These are phyloP conservation scores for Blastocystis sp. DNA, from an alignment of 352 stramenopile genomes.

Conservation along the genomic window DNA sequence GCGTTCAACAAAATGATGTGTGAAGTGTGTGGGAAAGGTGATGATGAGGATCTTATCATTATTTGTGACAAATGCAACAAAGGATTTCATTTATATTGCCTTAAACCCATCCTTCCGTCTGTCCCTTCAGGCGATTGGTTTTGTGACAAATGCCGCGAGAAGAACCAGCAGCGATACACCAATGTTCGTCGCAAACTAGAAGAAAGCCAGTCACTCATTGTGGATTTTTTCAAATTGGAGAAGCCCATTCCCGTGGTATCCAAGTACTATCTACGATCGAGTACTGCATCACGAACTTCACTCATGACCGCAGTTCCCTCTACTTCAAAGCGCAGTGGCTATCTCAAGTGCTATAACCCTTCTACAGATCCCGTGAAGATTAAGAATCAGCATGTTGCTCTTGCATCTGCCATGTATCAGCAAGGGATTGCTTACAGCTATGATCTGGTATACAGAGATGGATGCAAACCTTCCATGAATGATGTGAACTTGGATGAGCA, in stretches of 20 bases:
- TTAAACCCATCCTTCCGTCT: conserved; percentile 57
- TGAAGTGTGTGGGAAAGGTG: conserved; percentile 43
- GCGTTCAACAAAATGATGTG: conserved; percentile 27
- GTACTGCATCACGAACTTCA: background rate
- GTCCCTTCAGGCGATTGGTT: conserved; percentile 50
- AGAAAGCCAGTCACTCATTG: conserved; percentile 40
- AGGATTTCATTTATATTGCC: conserved; percentile 54
- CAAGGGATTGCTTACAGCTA: conserved; percentile 20
- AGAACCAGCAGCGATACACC: conserved; percentile 32
- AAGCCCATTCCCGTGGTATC: conserved; percentile 9
- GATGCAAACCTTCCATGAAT: conserved; percentile 10
- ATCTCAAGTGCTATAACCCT: background rate
- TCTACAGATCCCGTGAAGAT: conserved; percentile 36
- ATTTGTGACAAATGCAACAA: conserved; percentile 60
- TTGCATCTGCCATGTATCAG: conserved; percentile 34
- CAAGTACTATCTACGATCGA: conserved; percentile 5
- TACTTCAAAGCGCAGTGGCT: background rate
- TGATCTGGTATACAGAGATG: conserved; percentile 15
- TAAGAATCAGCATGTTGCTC: conserved; percentile 37
- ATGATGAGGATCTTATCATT: conserved; percentile 49
- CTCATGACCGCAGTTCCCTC: conserved; percentile 3
- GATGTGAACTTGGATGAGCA: conserved; percentile 9
- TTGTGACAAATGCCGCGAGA: conserved; percentile 18
- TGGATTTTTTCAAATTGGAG: conserved; percentile 56
- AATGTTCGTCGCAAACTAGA: background rate